A percentile compares a stretch with the other conserved stretches of the same genome.
phyloP scores from a whole-genome alignment of 768 basidiomycete genomes.

The Terana coerulea region DNA sequence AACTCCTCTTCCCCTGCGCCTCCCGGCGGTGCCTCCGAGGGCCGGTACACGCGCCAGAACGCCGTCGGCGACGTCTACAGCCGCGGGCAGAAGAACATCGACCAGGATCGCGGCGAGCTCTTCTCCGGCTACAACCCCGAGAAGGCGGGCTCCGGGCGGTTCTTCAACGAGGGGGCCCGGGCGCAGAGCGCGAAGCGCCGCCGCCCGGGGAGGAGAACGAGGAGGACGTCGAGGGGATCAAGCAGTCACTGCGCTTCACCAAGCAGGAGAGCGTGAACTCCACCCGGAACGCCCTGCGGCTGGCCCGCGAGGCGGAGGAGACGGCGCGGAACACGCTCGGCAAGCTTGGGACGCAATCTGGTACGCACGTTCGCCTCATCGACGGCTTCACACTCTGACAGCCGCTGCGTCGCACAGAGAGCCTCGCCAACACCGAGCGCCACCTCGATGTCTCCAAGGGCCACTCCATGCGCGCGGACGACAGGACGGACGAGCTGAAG shows the following conservation, averaged over 20 bases:
- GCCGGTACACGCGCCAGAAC: constrained; percentile 49
- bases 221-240: constrained; percentile 92
- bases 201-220: constrained; percentile 70
- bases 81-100: constrained; percentile 55
- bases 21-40: constrained; percentile 18
- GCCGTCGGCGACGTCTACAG: constrained; percentile 64
- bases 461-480: constrained; percentile 82
- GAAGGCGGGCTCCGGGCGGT: constrained; percentile 57
- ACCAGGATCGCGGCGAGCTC: constrained; percentile 67
- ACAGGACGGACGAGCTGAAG: constrained; percentile 91
- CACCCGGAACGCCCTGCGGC: constrained; percentile 86
- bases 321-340: constrained; percentile 82
- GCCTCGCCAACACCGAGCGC: constrained; percentile 90
- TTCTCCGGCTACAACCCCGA: constrained; percentile 71
- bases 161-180: constrained; percentile 57
- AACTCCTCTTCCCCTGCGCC: constrained; percentile 22
- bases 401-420: constrained; percentile 43
- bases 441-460: constrained; percentile 92
- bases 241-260: constrained; percentile 79
- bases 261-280: constrained; percentile 93
- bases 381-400: background rate
- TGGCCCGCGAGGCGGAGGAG: constrained; percentile 96
- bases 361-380: constrained; percentile 39
- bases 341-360: constrained; percentile 90
- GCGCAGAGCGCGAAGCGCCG: constrained; percentile 36